Conservation (phyloP, 257 asterid species). For the Solanum sitiens region DNA sequence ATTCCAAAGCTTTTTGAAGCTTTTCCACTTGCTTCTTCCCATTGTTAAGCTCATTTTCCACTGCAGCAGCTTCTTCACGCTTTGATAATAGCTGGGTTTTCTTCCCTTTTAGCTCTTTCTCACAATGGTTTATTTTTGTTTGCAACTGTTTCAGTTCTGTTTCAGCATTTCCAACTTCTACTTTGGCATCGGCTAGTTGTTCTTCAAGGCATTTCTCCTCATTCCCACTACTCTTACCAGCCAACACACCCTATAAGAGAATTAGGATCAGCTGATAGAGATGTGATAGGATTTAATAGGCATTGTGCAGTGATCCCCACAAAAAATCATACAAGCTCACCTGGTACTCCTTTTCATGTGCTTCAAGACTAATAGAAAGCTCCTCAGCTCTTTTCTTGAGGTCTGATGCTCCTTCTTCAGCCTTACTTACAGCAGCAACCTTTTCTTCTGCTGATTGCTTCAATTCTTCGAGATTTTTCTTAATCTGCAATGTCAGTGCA, state of each 20-base stretch:
- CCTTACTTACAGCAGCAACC: constrained; percentile 50
- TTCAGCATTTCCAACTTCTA: constrained; percentile 78
- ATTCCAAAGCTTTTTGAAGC: constrained; percentile 52
- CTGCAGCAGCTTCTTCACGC: constrained; percentile 63
- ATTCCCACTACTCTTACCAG: constrained; percentile 89
- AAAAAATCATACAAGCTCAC: constrained; percentile 15
- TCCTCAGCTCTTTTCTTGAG: constrained; percentile 48
- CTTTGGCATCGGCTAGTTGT: constrained; percentile 90
- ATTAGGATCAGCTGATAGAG: not conserved
- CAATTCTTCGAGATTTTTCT: constrained; percentile 62
- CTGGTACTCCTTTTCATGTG: constrained; percentile 84
- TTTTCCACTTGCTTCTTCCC: constrained; percentile 58
- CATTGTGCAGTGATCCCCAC: not conserved
- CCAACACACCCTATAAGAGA: constrained; percentile 70
- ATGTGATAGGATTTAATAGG: not conserved
- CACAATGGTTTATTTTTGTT: constrained; percentile 70
- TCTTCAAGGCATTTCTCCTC: constrained; percentile 99
- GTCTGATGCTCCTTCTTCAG: constrained; percentile 86
- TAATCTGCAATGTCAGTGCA: constrained; percentile 33
- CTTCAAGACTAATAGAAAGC: constrained; percentile 78
- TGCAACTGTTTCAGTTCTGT: constrained; percentile 93
- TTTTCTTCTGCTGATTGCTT: constrained; percentile 69
- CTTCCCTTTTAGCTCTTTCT: constrained; percentile 78
- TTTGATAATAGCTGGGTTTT: constrained; percentile 43
- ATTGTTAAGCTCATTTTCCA: constrained; percentile 56